Percentiles rank a stretch among this genome's conserved stretches.
Conservation (phyloP, 2,329 filamentous ascomycete genomes). For the Colletotrichum sublineola region DNA sequence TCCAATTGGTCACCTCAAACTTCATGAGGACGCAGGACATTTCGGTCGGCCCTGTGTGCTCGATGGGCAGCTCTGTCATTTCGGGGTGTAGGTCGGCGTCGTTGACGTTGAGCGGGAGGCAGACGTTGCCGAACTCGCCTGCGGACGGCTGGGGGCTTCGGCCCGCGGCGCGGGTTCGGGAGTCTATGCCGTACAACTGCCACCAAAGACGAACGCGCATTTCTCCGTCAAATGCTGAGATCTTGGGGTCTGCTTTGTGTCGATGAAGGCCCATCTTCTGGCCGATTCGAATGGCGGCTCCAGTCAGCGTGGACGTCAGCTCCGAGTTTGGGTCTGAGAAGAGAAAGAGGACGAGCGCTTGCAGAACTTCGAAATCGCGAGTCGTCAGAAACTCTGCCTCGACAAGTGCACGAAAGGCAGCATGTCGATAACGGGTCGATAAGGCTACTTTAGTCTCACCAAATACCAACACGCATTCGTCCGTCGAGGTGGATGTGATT, state of each 20-base stretch:
- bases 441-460: slow-evolving; percentile 39
- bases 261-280: slow-evolving; percentile 48
- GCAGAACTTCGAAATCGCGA: slow-evolving; percentile 48
- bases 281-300: slow-evolving; percentile 45
- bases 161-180: slow-evolving; percentile 37
- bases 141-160: slow-evolving; percentile 25
- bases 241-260: slow-evolving; percentile 29
- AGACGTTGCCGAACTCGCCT: slow-evolving; percentile 52
- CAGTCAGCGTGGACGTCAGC: slow-evolving; percentile 45
- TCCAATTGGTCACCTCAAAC: slow-evolving; percentile 48
- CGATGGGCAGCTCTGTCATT: slow-evolving; percentile 60
- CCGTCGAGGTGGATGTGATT: slow-evolving; percentile 43
- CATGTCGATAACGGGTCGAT: slow-evolving; percentile 46
- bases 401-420: slow-evolving; percentile 45
- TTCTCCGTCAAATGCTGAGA: slow-evolving; percentile 46
- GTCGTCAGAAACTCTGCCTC: slow-evolving; percentile 48
- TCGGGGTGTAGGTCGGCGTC: slow-evolving; percentile 66
- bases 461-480: slow-evolving; percentile 42
- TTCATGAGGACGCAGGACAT: slow-evolving; percentile 60
- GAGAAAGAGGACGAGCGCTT: slow-evolving; percentile 49
- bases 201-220: slow-evolving; percentile 50
- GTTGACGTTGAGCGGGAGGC: slow-evolving; percentile 68
- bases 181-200: slow-evolving; percentile 46
- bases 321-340: slow-evolving; percentile 48
- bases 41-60: slow-evolving; percentile 65